phyloP scores from a whole-genome alignment of 192 early-diverging fungal genomes.

The Pilobolus umbonatus region DNA sequence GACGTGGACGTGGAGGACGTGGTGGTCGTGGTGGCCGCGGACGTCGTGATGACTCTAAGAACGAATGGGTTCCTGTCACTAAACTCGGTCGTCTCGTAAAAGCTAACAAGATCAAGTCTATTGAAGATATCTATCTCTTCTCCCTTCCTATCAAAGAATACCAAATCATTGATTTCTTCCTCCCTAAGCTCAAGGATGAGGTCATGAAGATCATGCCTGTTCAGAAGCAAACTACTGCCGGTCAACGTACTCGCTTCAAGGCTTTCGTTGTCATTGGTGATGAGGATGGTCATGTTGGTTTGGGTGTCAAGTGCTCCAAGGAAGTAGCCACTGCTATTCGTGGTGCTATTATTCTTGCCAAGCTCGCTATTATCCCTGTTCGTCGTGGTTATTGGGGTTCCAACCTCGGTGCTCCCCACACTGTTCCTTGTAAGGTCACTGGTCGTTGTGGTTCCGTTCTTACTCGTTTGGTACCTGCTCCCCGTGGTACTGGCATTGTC shows the following conservation, averaged over 20 bases:
- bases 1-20: slow-evolving; percentile 37
- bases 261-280: slow-evolving; percentile 99
- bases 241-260: slow-evolving; percentile 99
- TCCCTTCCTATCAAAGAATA: slow-evolving; percentile 99
- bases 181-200: slow-evolving; percentile 95
- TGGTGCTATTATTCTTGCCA: slow-evolving; percentile 98
- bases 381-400: slow-evolving; percentile 99
- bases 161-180: slow-evolving; percentile 96
- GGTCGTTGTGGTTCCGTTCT: slow-evolving; percentile 93
- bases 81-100: slow-evolving; percentile 99
- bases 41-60: slow-evolving; percentile 34
- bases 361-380: slow-evolving; percentile 97
- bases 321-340: slow-evolving; percentile 98
- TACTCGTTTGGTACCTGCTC: slow-evolving; percentile 93
- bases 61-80: slow-evolving; percentile 78
- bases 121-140: slow-evolving; percentile 97
- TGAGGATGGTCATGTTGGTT: slow-evolving; percentile 95
- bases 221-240: slow-evolving; percentile 99
- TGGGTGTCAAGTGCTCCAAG: slow-evolving; percentile 99
- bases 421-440: slow-evolving; percentile 96
- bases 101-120: slow-evolving; percentile 94
- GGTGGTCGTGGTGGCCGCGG: slow-evolving; percentile 30
- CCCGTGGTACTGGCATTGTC: slow-evolving; percentile 98
- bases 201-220: slow-evolving; percentile 99
- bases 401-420: slow-evolving; percentile 94